Percentiles rank a stretch among this genome's conserved stretches.
Conservation (phyloP, 371 early-diverging fungal genomes). For the Actinomortierella ambigua region DNA sequence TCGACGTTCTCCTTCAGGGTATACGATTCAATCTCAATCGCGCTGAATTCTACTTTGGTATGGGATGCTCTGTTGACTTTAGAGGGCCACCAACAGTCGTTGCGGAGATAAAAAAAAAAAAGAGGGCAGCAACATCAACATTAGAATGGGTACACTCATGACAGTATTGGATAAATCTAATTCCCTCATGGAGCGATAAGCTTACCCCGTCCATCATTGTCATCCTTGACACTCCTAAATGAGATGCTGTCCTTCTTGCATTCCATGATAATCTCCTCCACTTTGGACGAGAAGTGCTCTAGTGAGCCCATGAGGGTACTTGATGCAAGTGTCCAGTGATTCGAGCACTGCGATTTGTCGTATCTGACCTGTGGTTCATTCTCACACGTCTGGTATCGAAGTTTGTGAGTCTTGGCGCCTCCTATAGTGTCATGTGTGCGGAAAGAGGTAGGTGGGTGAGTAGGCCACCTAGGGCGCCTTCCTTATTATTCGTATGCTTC, state of each 20-base stretch:
- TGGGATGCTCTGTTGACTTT: constrained; percentile 10
- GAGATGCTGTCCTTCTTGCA: constrained; percentile 17
- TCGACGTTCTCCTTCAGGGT: constrained; percentile 15
- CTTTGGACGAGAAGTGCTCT: constrained; percentile 34
- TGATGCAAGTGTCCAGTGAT: constrained; percentile 24
- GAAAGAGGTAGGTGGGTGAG: background rate
- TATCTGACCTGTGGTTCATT: constrained; percentile 26
- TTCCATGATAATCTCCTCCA: constrained; percentile 33
- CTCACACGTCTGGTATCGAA: constrained; percentile 33
- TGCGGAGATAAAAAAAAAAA: background rate
- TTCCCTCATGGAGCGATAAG: background rate
- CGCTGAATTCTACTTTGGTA: constrained; percentile 16
- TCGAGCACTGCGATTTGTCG: constrained; percentile 21
- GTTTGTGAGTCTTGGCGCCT: constrained; percentile 39
- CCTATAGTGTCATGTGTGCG: constrained; percentile 5
- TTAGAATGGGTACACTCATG: background rate
- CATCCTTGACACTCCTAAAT: constrained; percentile 17
- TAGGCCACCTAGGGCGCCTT: background rate
- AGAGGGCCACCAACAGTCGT: background rate
- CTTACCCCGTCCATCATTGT: constrained; percentile 13
- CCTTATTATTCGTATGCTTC: background rate
- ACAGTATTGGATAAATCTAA: background rate
- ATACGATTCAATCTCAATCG: constrained; percentile 16
- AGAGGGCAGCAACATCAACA: background rate
- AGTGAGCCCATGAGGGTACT: constrained; percentile 17